Evolutionary conservation across 1,284 basidiomycete genomes (phyloP).

Genomic region (Tilletiopsis washingtonensis): DNA sequence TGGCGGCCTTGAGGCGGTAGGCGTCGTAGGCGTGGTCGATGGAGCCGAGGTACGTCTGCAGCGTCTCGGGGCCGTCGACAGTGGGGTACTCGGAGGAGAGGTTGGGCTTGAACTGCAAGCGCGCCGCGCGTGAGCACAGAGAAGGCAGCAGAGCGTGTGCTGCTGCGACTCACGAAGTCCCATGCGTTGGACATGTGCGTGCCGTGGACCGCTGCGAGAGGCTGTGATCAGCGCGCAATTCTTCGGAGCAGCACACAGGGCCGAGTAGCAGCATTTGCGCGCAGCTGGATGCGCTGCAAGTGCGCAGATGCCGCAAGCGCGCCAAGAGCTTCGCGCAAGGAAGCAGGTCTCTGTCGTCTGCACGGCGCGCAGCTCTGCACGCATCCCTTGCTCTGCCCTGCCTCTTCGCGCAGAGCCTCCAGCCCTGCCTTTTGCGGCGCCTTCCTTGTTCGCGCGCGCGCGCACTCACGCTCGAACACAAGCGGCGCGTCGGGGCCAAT

Average conservation of each 20-base stretch:
- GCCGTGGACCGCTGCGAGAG: conserved; percentile 77
- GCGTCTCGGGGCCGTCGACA: conserved; percentile 93
- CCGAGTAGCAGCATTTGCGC: too few species aligned
- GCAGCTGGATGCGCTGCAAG: too few species aligned
- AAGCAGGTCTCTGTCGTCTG: too few species aligned
- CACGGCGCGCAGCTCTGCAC: too few species aligned
- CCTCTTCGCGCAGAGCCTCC: too few species aligned
- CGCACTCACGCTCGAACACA: conserved; percentile 81
- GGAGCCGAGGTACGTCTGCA: conserved; percentile 88
- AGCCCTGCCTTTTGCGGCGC: too few species aligned
- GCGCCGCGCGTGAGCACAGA: not conserved
- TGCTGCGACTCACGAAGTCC: conserved; percentile 39
- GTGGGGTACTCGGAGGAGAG: conserved; percentile 70
- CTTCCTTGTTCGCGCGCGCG: not conserved
- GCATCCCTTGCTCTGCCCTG: too few species aligned
- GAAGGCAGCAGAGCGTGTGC: not conserved
- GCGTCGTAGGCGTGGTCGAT: conserved; percentile 82
- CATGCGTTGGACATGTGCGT: conserved; percentile 96
- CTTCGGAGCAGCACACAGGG: too few species aligned
- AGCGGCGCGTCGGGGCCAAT: conserved; percentile 94
- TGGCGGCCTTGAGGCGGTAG: conserved; percentile 75
- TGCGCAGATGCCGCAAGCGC: too few species aligned
- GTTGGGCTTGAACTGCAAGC: conserved; percentile 42
- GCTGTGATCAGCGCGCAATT: too few species aligned
- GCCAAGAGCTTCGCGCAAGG: too few species aligned